A percentile compares a stretch with the other conserved stretches of the same genome.
phyloP scores from a whole-genome alignment of 257 asterid genomes.

The Solanum clarkiae region DNA sequence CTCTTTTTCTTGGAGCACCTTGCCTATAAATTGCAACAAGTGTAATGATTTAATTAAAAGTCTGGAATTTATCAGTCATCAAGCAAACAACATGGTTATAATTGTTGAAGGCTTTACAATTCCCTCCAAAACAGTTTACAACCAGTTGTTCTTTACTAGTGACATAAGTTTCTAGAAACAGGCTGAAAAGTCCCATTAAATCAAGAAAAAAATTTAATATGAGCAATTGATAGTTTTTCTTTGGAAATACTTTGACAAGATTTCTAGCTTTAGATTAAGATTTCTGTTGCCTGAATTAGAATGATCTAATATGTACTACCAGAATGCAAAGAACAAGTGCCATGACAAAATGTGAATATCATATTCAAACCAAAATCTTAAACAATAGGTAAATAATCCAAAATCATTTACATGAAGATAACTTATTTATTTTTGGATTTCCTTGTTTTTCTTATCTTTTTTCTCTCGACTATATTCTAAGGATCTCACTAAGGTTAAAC shows the following conservation, averaged over 20 bases:
- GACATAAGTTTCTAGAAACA: background rate
- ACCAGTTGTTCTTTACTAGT: background rate
- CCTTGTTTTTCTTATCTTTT: background rate
- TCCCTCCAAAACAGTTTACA: background rate
- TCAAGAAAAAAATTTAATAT: background rate
- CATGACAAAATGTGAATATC: background rate
- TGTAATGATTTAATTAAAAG: background rate
- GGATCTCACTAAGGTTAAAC: background rate
- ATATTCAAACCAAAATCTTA: background rate
- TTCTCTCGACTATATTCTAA: background rate
- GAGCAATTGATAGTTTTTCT: background rate
- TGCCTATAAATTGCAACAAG: constrained; percentile 29
- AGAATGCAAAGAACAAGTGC: background rate
- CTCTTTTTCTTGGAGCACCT: constrained; percentile 73
- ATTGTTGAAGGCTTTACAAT: background rate
- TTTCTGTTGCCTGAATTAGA: background rate
- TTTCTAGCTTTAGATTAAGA: background rate
- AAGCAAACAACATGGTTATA: background rate
- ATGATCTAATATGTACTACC: background rate
- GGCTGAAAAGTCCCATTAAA: background rate
- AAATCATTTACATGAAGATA: background rate
- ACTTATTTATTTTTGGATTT: background rate
- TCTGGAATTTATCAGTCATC: background rate
- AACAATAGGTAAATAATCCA: background rate
- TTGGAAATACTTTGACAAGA: background rate